Conservation (phyloP, 345 rosid genomes). For the Carallia brachiata region DNA sequence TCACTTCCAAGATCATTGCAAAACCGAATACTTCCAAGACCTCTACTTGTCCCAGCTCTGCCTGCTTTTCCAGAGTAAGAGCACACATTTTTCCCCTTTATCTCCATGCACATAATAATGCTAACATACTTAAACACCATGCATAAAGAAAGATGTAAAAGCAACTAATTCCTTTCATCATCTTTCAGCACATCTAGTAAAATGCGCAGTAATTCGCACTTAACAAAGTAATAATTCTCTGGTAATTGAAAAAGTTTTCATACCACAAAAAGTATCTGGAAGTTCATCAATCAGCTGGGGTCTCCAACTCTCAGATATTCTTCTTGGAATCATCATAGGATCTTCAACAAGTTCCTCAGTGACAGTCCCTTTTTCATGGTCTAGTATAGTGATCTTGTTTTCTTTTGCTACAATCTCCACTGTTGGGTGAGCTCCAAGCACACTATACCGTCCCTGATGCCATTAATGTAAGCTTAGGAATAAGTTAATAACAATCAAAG, state of each 20-base stretch:
- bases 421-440: constrained; percentile 79
- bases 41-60: no score
- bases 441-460: constrained; percentile 77
- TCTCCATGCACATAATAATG: no score
- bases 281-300: constrained; percentile 70
- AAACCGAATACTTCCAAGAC: no score
- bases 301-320: constrained; percentile 71
- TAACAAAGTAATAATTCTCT: neutral
- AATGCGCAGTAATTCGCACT: neutral
- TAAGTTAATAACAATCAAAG: neutral
- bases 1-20: no score
- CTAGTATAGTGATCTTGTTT: constrained; percentile 66
- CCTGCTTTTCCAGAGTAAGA: no score
- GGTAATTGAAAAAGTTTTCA: constrained; percentile 12
- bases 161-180: neutral
- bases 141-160: no score
- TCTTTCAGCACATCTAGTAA: no score
- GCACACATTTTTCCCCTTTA: no score
- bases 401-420: constrained; percentile 82
- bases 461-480: constrained; percentile 18
- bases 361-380: constrained; percentile 51
- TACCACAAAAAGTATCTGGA: constrained; percentile 92
- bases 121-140: no score
- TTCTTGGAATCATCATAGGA: constrained; percentile 69
- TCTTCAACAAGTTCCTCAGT: constrained; percentile 68